Base-by-base conservation (phyloP, 345 rosid species). In the Streptanthus diversifolius region DNA sequence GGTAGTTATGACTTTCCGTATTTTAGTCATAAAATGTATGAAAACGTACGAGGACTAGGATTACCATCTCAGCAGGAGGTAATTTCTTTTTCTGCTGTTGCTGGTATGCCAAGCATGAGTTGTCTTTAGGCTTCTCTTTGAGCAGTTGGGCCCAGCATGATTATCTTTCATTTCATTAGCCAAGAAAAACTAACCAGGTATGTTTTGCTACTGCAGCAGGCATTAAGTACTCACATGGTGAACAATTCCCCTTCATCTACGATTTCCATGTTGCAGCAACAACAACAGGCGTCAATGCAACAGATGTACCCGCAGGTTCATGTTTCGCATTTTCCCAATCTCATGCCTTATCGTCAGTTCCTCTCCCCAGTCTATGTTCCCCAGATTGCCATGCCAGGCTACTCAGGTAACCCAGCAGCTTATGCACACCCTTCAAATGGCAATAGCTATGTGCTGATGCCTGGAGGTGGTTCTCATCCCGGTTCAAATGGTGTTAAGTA, bases 41-140 rank as follows among this genome's bases (percentile, higher is more conserved):
- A 54, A 54, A 54, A 54, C 59, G 59, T 54, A 29, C 36, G 59
- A 29, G 59, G 59, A 54, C 59, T 27, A 54, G 59, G 59, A 54
- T 54, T 54, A 29, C 18, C 81, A 49, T 83, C 86, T 52, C 84
- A 86, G 44, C 95, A 82, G 40, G 98, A 93, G 96, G 98, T 93
- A 80, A 74, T 70, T 63, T 39, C 22, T 75, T 36, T 51, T 13
- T 41, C 73, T 72, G 86, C 3, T 13, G 53, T 19, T 41, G 8
- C 19, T 45, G 24, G 22, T 24, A 32, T 51, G 51, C 22, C 24
- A 45, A 45, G 24, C 51, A 45, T 45, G 22, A 45, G 51, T 18
- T 17, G 22, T 29, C 32, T 19, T 22, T 24, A 59, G 14, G 58
- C 27, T 58, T 13, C 30, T 59, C 70, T 27, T 27, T 53, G 36